Evolutionary conservation across 2,329 filamentous ascomycete genomes (phyloP), one percentile per base, ranked within the genome.

Genomic region (Fusarium duplospermum): DNA sequence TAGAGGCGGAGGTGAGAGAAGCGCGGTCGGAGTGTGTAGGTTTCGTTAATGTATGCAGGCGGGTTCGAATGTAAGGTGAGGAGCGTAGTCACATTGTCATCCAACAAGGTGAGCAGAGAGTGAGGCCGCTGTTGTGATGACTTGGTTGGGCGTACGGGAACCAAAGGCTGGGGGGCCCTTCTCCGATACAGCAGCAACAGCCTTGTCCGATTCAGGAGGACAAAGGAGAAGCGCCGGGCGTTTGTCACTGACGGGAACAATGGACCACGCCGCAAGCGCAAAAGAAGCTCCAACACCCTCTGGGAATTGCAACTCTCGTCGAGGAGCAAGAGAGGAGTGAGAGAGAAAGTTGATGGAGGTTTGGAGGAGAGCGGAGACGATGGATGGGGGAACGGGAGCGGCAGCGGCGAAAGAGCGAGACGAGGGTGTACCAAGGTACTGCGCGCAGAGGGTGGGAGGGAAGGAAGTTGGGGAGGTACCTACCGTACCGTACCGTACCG

Each of bases 341-440:
- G 76, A 74, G 70, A 70, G 76, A 77, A 79, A 79, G 78, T 77
- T 80, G 77, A 79, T 77, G 77, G 76, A 75, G 76, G 76, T 62
- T 63, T 66, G 58, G 64, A 64, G 38, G 62, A 74, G 72, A 74
- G 79, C 78, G 77, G 79, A 80, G 79, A 79, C 76, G 76, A 77
- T 80, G 76, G 77, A 77, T 80, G 76, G 77, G 74, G 78, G 77
- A 80, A 76, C 73, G 77, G 74, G 74, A 72, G 75, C 70, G 72
- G 72, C 76, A 75, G 72, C 72, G 72, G 68, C 76, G 70, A 75
- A 75, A 71, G 75, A 76, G 72, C 71, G 69, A 75, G 72, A 73
- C 73, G 75, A 78, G 77, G 73, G 74, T 76, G 78, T 80, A 74
- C 72, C 67, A 70, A 67, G 64, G 68, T 72, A 76, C 73, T 61